Percentiles rank a stretch among this genome's conserved stretches.
Conservation (phyloP, 2,329 filamentous ascomycete species). For the Teratosphaeria zuluensis region DNA sequence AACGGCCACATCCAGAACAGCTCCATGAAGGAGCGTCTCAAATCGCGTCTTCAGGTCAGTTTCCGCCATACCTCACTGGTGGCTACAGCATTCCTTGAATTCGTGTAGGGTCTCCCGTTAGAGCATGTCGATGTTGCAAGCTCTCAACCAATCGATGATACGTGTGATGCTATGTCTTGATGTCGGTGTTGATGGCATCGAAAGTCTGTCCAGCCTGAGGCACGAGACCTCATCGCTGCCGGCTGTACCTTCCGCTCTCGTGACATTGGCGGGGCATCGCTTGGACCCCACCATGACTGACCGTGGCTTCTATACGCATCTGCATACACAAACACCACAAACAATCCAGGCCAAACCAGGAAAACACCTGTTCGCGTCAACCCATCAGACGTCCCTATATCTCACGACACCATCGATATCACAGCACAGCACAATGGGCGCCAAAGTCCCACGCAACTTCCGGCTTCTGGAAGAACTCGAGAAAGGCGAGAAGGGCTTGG, state of each 20-base stretch:
- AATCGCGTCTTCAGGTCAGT: conserved; percentile 10
- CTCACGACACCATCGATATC: background rate
- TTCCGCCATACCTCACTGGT: background rate
- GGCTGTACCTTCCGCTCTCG: background rate
- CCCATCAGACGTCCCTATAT: background rate
- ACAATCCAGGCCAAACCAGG: background rate
- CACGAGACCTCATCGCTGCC: too few relatives aligned
- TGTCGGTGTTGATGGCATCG: background rate
- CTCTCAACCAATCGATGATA: too few relatives aligned
- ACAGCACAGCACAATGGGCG: conserved; percentile 19
- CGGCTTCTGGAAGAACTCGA: conserved; percentile 93
- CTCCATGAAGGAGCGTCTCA: conserved; percentile 12
- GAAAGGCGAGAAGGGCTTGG: conserved; percentile 95
- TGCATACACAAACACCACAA: background rate
- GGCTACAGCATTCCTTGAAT: too few relatives aligned
- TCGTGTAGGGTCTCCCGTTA: too few relatives aligned
- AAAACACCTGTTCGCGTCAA: too few relatives aligned
- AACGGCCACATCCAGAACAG: conserved; percentile 19
- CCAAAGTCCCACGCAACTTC: conserved; percentile 91
- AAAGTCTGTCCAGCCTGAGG: background rate
- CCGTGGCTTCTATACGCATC: background rate
- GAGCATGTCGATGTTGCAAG: too few relatives aligned
- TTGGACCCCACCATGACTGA: background rate
- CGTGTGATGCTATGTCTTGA: background rate
- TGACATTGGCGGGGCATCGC: background rate